A percentile compares a stretch with the other conserved stretches of the same genome.
These are phyloP conservation scores for Aspergillus steynii DNA, from an alignment of 495 filamentous ascomycete genomes.

Conservation along the genomic window DNA sequence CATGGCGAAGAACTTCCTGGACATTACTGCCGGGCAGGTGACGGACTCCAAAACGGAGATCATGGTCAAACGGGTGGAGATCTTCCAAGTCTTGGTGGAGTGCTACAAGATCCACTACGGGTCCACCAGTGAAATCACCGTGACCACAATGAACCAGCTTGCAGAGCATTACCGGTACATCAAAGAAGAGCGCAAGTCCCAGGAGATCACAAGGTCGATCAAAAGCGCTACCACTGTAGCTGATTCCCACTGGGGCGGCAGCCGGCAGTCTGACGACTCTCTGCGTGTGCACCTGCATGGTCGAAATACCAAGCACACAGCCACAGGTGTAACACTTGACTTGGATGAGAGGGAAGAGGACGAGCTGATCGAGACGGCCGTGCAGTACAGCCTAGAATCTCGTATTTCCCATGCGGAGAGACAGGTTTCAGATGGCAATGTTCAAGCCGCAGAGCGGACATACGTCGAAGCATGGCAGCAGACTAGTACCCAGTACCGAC, in stretches of 20 bases:
- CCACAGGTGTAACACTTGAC: conserved; percentile 17
- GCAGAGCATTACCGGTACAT: conserved; percentile 36
- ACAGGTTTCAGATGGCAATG: conserved; percentile 22
- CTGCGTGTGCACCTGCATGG: conserved; percentile 31
- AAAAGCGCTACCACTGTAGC: conserved; percentile 8
- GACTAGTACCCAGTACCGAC: conserved; percentile 30
- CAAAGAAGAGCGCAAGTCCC: conserved; percentile 21
- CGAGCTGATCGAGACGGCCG: conserved; percentile 12
- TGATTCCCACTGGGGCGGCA: conserved; percentile 7
- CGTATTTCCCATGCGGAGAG: conserved; percentile 18
- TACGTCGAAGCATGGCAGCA: conserved; percentile 42
- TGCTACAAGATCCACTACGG: conserved; percentile 41
- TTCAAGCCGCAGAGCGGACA: conserved; percentile 28
- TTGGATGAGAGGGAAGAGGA: conserved; percentile 21
- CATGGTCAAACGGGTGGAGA: conserved; percentile 34
- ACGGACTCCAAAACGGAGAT: conserved; percentile 35
- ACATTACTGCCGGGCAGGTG: conserved; percentile 29
- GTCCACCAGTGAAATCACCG: conserved; percentile 30
- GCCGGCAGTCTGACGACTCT: conserved; percentile 18
- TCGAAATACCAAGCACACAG: conserved; percentile 20
- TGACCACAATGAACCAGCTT: conserved; percentile 27
- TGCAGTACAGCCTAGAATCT: conserved; percentile 12
- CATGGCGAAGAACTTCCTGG: conserved; percentile 32
- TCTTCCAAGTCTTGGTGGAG: conserved; percentile 34
- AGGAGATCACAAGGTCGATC: conserved; percentile 15